Base-by-base conservation (phyloP, 129 eudicot species). In the Pittosporum tobira region DNA sequence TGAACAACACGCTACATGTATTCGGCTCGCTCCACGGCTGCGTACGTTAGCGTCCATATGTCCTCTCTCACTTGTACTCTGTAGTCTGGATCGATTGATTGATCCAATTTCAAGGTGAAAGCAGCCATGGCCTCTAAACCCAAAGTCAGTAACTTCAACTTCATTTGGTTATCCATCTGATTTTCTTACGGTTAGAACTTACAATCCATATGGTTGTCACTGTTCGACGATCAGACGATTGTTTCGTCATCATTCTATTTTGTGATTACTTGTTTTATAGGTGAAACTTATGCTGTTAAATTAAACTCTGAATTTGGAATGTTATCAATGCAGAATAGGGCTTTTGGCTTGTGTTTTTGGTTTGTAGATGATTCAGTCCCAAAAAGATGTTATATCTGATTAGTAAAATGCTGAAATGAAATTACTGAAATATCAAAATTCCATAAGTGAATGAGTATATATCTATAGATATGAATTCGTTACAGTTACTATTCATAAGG, bases 61-160 rank as follows among this genome's bases (percentile, higher is more conserved):
- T 4, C 4, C 48, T 13, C 48, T 10, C 19, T 1, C 48, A 1
- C 19, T 1, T 5, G 0, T 1, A 1, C 19, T 2, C 48, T 11
- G 4, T 9, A 37, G 2, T 18, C 2, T 16, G 29, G 21, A 13
- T 60, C 47, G 5, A 22, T 13, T 37, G 44, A 42, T 51, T 18
- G 19, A n/a, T 47, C 26, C 10, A 50, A n/a, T 59, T 68, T 45
- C 38, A 27, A 36, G 4, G 30, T 47, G 18, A 16, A 58, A 22
- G 46, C 58, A 36, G 59, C 59, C 67, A 68, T 63, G 71, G 48
- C 79, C 5, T 62, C 79, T 42, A 75, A 75, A 55, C 59, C 75
- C 71, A 37, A 57, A 63, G 79, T 75, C 29, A 15, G 59, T 64
- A 6, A 46, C 43, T 56, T 48, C 48, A 48, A 22, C 25, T 31